Evolutionary conservation across 345 rosid genomes (phyloP), one percentile per base, ranked within the genome.

Genomic region (Cochlearia excelsa): DNA sequence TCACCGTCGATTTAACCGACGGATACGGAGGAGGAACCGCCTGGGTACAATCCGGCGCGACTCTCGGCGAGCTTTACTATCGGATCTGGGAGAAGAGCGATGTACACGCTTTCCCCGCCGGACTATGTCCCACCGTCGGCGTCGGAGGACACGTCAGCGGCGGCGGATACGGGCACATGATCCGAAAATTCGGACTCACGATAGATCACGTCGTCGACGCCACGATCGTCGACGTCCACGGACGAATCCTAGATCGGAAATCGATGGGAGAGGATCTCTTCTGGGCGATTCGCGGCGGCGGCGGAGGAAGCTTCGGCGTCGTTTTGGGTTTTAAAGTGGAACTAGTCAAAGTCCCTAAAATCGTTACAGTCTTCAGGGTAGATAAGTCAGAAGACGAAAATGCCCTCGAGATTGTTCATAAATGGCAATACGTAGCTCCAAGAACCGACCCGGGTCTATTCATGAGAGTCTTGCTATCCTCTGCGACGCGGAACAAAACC

Each of bases 231-330:
- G 80, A 75, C 39, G 78, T 40, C 4, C 43, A 47, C 0, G 80
- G 84, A 0, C 7, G 56, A 35, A 50, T 81, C 8, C 74, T 66
- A 1, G 72, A 76, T 50, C 67, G 82, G 35, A 69, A 69, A 9
- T n/a, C 72, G 9, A 81, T 81, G 85, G 85, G 81, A 16, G 79
- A 78, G 44, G 85, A 81, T 72, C 52, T 81, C 4, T 81, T 81
- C 39, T 81, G 82, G 82, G 82, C 85, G 10, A 57, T 81, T 16
- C 54, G 65, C 0, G 82, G 85, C 27, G 82, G 82, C 1, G 82
- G 85, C 4, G 81, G 79, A 0, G 80, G 74, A 3, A 76, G 85
- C 65, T 69, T 78, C 57, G 79, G 78, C 3, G 76, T 78, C 40
- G 28, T 81, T 37, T 35, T 81, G 29, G 67, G 57, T 1, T 81